Conservation (phyloP, 2,329 filamentous ascomycete genomes). For the Botrytis fragariae region DNA sequence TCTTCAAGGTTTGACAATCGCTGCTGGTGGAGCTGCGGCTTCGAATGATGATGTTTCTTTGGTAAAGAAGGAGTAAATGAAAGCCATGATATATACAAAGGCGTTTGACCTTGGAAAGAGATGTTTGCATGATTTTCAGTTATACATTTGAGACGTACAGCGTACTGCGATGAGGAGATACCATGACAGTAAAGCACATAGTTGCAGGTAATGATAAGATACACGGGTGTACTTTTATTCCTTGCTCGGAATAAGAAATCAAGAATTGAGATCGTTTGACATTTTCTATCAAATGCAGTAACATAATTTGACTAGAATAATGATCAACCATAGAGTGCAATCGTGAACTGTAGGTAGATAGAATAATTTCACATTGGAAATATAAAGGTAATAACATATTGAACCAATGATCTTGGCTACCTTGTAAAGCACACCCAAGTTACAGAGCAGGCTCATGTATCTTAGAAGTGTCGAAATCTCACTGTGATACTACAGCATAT, state of each 20-base stretch:
- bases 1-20: constrained; percentile 53
- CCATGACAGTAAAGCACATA: background rate
- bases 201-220: background rate
- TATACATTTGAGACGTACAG: background rate
- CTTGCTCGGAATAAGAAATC: background rate
- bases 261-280: background rate
- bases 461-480: rapidly evolving
- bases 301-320: too few relatives aligned
- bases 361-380: background rate
- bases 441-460: background rate
- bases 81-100: background rate
- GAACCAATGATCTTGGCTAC: background rate
- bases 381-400: background rate
- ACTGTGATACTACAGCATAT: too few relatives aligned
- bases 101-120: background rate
- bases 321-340: background rate
- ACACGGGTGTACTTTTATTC: too few relatives aligned
- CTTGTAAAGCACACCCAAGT: too few relatives aligned
- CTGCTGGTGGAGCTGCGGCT: constrained; percentile 35
- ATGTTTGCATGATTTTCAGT: background rate
- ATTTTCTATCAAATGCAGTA: background rate
- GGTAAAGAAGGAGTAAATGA: constrained; percentile 23
- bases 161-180: background rate
- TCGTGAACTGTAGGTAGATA: background rate
- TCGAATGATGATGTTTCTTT: constrained; percentile 30